These are phyloP conservation scores for Drechslera avenae DNA, from an alignment of 2,329 filamentous ascomycete genomes.

Conservation along the genomic window DNA sequence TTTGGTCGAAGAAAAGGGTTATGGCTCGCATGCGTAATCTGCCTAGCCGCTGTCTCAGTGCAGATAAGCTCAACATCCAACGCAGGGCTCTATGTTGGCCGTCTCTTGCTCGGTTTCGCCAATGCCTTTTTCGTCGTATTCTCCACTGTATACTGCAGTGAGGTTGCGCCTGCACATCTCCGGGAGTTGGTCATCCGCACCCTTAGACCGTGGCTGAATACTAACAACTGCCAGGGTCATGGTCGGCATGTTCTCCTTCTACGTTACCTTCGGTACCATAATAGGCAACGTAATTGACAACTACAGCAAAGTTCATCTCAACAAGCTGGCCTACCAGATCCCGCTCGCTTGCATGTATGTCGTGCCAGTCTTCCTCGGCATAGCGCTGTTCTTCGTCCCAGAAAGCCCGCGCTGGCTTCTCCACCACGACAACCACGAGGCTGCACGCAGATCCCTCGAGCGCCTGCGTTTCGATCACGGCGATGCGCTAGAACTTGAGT, in stretches of 20 bases:
- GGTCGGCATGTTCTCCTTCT: slow-evolving; percentile 53
- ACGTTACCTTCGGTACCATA: slow-evolving; percentile 57
- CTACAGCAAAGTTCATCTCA: slow-evolving; percentile 27
- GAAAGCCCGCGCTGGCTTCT: slow-evolving; percentile 52
- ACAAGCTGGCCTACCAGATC: slow-evolving; percentile 47
- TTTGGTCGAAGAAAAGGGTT: slow-evolving; percentile 55
- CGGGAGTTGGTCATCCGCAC: slow-evolving; percentile 29
- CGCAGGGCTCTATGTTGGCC: slow-evolving; percentile 50
- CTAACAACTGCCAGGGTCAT: slow-evolving; percentile 51
- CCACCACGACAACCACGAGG: slow-evolving; percentile 19
- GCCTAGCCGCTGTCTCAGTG: slow-evolving; percentile 45
- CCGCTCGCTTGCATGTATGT: slow-evolving; percentile 60
- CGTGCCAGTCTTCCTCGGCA: slow-evolving; percentile 54
- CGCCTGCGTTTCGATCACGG: slow-evolving; percentile 24
- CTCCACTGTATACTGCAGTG: slow-evolving; percentile 57
- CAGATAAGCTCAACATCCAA: slow-evolving; percentile 26
- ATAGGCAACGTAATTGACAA: slow-evolving; percentile 50
- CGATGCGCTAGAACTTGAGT: slow-evolving; percentile 32
- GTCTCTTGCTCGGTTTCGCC: slow-evolving; percentile 43
- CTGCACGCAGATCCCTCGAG: slow-evolving; percentile 24
- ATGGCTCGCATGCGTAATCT: slow-evolving; percentile 56
- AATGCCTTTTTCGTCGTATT: slow-evolving; percentile 60
- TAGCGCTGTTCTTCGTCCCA: slow-evolving; percentile 40
- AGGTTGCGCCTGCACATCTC: slow-evolving; percentile 42
- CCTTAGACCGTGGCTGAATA: neutral